Percentiles rank a stretch among this genome's conserved stretches.
These are phyloP conservation scores for Toxoplasma gondii DNA, from an alignment of 169 alveolate species.

Conservation along the genomic window DNA sequence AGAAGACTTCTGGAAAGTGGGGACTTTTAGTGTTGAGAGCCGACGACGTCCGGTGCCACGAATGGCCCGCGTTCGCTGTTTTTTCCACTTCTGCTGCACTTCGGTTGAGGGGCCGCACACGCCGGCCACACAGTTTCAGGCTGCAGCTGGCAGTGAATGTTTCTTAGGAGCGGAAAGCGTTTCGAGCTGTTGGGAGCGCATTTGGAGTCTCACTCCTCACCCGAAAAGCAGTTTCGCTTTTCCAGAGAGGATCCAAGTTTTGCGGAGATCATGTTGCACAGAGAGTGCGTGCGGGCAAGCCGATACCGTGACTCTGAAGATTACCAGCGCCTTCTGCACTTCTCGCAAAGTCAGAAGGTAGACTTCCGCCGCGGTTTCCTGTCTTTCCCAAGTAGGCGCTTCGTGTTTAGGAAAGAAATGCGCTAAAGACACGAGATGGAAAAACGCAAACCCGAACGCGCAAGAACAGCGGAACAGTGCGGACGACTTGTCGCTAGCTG, in stretches of 20 bases:
- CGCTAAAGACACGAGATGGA: too few species aligned
- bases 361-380: too few species aligned
- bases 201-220: not conserved
- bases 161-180: not conserved
- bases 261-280: too few species aligned
- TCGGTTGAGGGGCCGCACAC: slow-evolving; percentile 7
- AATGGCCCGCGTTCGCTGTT: not conserved
- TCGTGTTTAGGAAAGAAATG: too few species aligned
- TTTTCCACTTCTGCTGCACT: not conserved
- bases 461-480: not conserved
- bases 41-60: not conserved
- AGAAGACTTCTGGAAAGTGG: not conserved
- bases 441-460: not conserved
- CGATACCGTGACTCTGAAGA: too few species aligned
- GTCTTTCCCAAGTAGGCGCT: too few species aligned
- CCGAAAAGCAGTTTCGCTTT: not conserved
- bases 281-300: too few species aligned
- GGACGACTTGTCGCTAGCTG: not conserved
- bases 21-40: too few species aligned
- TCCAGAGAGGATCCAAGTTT: not conserved
- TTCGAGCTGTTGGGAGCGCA: not conserved
- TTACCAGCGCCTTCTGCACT: too few species aligned
- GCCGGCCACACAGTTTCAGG: not conserved
- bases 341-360: too few species aligned
- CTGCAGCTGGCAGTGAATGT: not conserved